These are phyloP conservation scores for Neopestalotiopsis rosae DNA, from an alignment of 2,329 filamentous ascomycete species.

Conservation along the genomic window DNA sequence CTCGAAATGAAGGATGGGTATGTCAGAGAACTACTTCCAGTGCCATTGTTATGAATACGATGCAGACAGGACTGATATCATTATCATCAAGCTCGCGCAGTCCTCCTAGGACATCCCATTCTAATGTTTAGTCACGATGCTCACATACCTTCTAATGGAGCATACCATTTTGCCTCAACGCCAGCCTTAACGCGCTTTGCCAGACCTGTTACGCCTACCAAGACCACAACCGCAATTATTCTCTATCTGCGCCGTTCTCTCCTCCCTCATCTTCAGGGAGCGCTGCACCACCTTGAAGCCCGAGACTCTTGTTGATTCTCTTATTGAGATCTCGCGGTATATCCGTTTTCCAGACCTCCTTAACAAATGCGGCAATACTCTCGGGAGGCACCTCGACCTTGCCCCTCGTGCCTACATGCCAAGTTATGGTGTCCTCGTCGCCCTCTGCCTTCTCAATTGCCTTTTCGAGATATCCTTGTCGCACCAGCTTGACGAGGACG, in stretches of 20 bases:
- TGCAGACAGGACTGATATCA: background rate
- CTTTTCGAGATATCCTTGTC: conserved; percentile 83
- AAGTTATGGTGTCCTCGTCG: conserved; percentile 80
- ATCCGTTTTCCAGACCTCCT: conserved; percentile 60
- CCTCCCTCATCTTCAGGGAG: conserved; percentile 25
- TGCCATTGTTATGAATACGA: background rate
- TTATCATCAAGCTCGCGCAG: background rate
- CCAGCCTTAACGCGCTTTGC: background rate
- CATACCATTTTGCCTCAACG: background rate
- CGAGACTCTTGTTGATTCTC: conserved; percentile 67
- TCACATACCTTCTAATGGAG: background rate
- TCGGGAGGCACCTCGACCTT: conserved; percentile 83
- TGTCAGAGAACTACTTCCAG: background rate
- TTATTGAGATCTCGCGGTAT: conserved; percentile 59
- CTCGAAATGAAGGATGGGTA: background rate
- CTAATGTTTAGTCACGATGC: background rate
- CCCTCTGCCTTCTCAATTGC: conserved; percentile 68
- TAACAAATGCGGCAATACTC: conserved; percentile 74
- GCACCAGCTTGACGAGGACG: conserved; percentile 75
- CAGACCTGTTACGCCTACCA: background rate
- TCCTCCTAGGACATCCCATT: background rate
- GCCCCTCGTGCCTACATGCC: conserved; percentile 82
- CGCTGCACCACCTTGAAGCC: conserved; percentile 44
- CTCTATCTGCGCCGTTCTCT: conserved; percentile 12
- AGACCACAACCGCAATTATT: background rate